These are phyloP conservation scores for Angophora floribunda DNA, from an alignment of 345 rosid genomes.

Conservation along the genomic window DNA sequence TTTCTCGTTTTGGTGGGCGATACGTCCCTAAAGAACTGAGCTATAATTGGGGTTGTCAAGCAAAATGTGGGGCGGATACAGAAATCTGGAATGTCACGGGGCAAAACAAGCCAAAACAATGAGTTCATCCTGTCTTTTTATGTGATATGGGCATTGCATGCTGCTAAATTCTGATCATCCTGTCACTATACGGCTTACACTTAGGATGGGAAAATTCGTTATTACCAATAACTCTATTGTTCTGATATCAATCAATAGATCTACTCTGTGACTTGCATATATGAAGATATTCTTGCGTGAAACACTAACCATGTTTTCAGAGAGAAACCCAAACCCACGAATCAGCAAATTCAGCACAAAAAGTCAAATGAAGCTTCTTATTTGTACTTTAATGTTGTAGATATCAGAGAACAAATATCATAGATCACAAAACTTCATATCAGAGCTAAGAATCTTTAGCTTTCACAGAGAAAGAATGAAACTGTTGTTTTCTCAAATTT, in stretches of 20 bases:
- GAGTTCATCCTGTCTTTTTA: neutral
- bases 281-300: neutral
- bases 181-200: neutral
- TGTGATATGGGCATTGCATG: neutral
- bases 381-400: neutral
- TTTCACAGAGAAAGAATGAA: neutral
- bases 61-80: neutral
- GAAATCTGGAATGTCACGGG: slow-evolving; percentile 6
- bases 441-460: neutral
- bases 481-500: neutral
- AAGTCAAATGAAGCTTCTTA: neutral
- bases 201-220: neutral
- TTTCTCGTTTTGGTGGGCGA: neutral
- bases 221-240: neutral
- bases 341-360: neutral
- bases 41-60: neutral
- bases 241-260: neutral
- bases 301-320: neutral
- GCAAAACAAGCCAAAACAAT: neutral
- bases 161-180: neutral
- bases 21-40: neutral
- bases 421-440: neutral
- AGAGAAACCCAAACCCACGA: neutral
- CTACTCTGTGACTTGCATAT: neutral
- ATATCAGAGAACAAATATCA: neutral